Evolutionary conservation across 1,284 basidiomycete genomes (phyloP), one percentile per base, ranked within the genome.

Genomic region (Ceratobasidium sp.): DNA sequence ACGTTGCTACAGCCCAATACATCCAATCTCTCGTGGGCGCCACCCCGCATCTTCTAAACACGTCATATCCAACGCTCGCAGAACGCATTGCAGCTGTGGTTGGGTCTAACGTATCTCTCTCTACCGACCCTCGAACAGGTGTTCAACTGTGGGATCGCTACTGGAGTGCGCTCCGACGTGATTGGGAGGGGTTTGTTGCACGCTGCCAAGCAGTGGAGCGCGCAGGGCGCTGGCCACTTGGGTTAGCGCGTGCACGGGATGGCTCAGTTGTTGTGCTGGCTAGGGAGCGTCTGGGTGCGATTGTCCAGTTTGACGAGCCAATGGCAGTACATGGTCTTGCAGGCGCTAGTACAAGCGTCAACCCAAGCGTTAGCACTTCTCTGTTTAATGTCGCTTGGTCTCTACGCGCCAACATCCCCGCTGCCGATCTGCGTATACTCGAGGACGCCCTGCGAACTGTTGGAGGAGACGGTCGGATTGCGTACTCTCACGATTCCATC

Each of bases 181-280:
- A 98, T 80, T 98, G 96, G 95, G 93, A 97, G 81, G 94, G 95
- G 1, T 94, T 97, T 81, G 90, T 97, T 79, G 92, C 96, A 15
- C 89, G 94, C 54, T 95, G 94, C 80, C 90, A 94, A 76, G 94
- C 96, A 80, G 87, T 95, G 15, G 95, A 97, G 83, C 90, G 93
- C 63, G 90, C 90, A 79, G 94, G 92, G 28, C 88, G 95, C 60
- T 94, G 93, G 92, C 94, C 95, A 0, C 86, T 97, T 17, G 87
- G 88, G 15, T 86, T 95, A 45, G 91, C 90, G 45, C 81, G 86
- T 33, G 87, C 88, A 42, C 85, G 86, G 51, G 82, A 80, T 60
- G 86, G 88, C 49, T 87, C 88, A 45, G 83, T 93, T 42, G 82
- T 94, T 49, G 83, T 95, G 31, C 85, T 94, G 15, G 92, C 95